Percentiles rank a stretch among this genome's conserved stretches.
Conservation (phyloP, 2,329 filamentous ascomycete species). For the Cucurbitaria berberidis region DNA sequence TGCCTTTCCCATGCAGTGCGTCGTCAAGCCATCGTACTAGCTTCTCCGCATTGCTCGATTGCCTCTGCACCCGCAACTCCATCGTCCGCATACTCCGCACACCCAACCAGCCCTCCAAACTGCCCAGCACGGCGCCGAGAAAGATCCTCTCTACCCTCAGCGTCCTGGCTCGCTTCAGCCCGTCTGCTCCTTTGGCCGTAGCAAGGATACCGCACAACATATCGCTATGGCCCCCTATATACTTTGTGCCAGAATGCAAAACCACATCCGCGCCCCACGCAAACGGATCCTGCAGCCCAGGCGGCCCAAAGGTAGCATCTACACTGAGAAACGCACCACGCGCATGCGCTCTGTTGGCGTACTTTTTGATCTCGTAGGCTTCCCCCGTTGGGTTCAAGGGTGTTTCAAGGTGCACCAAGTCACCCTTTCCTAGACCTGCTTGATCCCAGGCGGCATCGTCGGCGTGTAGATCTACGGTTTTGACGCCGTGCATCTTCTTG, state of each 20-base stretch:
- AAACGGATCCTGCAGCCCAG: constrained; percentile 87
- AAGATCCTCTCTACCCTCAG: constrained; percentile 74
- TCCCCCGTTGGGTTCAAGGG: constrained; percentile 90
- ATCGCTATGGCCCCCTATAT: constrained; percentile 94
- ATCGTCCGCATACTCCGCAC: constrained; percentile 85
- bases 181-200: constrained; percentile 55
- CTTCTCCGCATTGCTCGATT: constrained; percentile 71
- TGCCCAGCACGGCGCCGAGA: constrained; percentile 85
- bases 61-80: constrained; percentile 78
- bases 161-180: constrained; percentile 47
- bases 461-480: constrained; percentile 69
- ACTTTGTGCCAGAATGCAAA: constrained; percentile 95
- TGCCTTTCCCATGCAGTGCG: constrained; percentile 53
- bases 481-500: constrained; percentile 74
- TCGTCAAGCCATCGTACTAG: constrained; percentile 75
- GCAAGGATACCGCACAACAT: constrained; percentile 86
- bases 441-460: constrained; percentile 62
- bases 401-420: constrained; percentile 90
- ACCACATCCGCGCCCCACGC: constrained; percentile 79
- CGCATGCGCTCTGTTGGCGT: constrained; percentile 73
- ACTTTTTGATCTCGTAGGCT: constrained; percentile 74
- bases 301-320: constrained; percentile 92
- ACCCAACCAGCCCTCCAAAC: constrained; percentile 89
- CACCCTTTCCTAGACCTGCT: constrained; percentile 73
- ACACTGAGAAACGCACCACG: constrained; percentile 79